phyloP scores from a whole-genome alignment of 176 grass and related monocot species.

The Oryza punctata region DNA sequence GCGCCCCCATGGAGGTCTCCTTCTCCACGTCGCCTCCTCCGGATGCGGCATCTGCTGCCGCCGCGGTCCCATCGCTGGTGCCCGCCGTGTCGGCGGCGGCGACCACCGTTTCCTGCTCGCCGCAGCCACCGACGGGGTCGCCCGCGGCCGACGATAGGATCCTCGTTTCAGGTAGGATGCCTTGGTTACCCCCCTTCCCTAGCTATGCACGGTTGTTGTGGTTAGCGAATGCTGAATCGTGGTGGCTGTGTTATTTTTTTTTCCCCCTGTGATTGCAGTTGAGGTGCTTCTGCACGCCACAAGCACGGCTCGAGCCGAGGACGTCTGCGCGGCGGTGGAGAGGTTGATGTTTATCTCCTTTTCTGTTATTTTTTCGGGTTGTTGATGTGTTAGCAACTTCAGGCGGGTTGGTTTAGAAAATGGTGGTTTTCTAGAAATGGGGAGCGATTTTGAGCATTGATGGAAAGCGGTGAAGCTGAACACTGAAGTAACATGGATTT shows the following conservation, averaged over 20 bases:
- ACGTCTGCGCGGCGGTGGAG: slow-evolving; percentile 67
- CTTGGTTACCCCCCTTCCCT: background rate
- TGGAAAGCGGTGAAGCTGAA: background rate
- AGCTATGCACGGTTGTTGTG: background rate
- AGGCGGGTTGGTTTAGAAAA: background rate
- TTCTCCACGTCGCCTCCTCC: slow-evolving; percentile 39
- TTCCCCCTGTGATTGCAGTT: slow-evolving; percentile 43
- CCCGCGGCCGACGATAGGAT: slow-evolving; percentile 67
- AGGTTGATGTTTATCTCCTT: slow-evolving; percentile 52
- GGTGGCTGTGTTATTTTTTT: background rate
- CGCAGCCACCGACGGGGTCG: slow-evolving; percentile 26
- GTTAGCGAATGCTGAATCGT: slow-evolving; percentile 16
- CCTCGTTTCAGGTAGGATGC: slow-evolving; percentile 65
- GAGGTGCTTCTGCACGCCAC: slow-evolving; percentile 80
- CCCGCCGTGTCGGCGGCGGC: slow-evolving; percentile 5
- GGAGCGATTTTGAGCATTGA: slow-evolving; percentile 2
- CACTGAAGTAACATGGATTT: background rate
- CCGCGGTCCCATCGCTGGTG: background rate
- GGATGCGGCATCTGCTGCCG: background rate
- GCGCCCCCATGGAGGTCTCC: slow-evolving; percentile 82
- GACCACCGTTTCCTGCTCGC: slow-evolving; percentile 34
- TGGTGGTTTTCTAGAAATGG: background rate
- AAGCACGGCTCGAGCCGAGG: slow-evolving; percentile 68
- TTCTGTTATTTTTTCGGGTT: background rate
- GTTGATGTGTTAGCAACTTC: background rate